These are phyloP conservation scores for Fusarium subtropicale DNA, from an alignment of 2,329 filamentous ascomycete species.

Conservation along the genomic window DNA sequence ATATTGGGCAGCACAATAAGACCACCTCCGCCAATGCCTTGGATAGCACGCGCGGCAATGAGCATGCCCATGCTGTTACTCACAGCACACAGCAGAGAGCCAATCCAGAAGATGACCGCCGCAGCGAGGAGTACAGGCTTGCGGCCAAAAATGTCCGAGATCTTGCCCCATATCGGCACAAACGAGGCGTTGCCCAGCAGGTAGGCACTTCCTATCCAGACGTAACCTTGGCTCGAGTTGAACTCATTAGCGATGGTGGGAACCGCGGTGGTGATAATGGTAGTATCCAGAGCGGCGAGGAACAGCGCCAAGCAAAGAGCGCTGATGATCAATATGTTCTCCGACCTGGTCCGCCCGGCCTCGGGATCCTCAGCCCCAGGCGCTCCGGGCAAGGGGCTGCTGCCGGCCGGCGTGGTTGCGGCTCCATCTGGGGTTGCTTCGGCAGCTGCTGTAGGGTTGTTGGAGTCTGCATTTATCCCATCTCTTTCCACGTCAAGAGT, in stretches of 20 bases:
- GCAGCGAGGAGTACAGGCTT: constrained; percentile 65
- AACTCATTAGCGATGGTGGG: constrained; percentile 74
- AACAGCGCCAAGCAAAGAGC: constrained; percentile 61
- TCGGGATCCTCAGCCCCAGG: constrained; percentile 48
- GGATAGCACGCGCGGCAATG: constrained; percentile 66
- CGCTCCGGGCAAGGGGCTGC: constrained; percentile 15
- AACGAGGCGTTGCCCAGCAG: constrained; percentile 75
- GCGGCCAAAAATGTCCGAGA: constrained; percentile 69
- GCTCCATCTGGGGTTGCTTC: constrained; percentile 22
- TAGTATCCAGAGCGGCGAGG: constrained; percentile 67
- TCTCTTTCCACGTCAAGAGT: constrained; percentile 48
- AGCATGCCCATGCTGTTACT: constrained; percentile 63
- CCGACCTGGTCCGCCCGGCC: constrained; percentile 52
- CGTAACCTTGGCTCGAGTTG: constrained; percentile 75
- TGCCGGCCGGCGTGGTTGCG: constrained; percentile 19
- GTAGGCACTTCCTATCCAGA: constrained; percentile 82
- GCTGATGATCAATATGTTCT: constrained; percentile 56
- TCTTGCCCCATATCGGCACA: constrained; percentile 76
- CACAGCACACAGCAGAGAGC: constrained; percentile 65
- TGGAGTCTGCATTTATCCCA: constrained; percentile 14
- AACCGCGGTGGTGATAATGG: constrained; percentile 74
- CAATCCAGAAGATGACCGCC: constrained; percentile 65
- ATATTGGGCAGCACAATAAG: constrained; percentile 71
- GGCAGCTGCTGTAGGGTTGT: constrained; percentile 10
- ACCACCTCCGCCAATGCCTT: constrained; percentile 68